Conservation (phyloP, 208 protist genomes). For the Porcisia hertigi region DNA sequence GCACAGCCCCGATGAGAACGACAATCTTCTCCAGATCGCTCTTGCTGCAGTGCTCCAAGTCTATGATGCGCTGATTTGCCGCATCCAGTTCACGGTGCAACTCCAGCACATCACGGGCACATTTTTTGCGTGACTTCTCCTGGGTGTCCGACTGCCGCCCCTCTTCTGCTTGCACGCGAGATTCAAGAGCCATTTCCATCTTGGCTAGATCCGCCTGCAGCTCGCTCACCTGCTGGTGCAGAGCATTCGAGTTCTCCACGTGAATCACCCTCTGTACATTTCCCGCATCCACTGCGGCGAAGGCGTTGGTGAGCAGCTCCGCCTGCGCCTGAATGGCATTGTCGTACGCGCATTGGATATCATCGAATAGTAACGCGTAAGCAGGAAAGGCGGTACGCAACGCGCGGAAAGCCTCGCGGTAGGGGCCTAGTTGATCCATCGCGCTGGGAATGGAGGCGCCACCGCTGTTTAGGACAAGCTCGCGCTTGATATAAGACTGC, state of each 20-base stretch:
- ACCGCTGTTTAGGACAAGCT: slow-evolving; percentile 30
- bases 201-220: slow-evolving; percentile 40
- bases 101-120: slow-evolving; percentile 25
- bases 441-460: slow-evolving; percentile 23
- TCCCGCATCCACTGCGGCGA: slow-evolving; percentile 22
- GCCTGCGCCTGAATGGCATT: slow-evolving; percentile 79
- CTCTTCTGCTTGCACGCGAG: slow-evolving; percentile 26
- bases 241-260: slow-evolving; percentile 21
- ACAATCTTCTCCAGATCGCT: slow-evolving; percentile 79
- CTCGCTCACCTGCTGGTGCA: slow-evolving; percentile 40
- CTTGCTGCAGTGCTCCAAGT: slow-evolving; percentile 55
- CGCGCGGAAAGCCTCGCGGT: slow-evolving; percentile 75
- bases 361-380: slow-evolving; percentile 65
- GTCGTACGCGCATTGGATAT: slow-evolving; percentile 83
- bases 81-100: slow-evolving; percentile 39
- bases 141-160: slow-evolving; percentile 3
- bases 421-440: slow-evolving; percentile 59
- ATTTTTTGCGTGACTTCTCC: slow-evolving; percentile 6
- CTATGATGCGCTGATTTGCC: slow-evolving; percentile 39
- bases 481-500: slow-evolving; percentile 45
- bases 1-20: slow-evolving; percentile 70
- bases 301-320: slow-evolving; percentile 55
- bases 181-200: slow-evolving; percentile 36
- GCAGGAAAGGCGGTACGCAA: slow-evolving; percentile 69
- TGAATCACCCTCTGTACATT: slow-evolving; percentile 28